Evolutionary conservation across 352 stramenopile species (phyloP), one percentile per base, ranked within the genome.

Genomic region (Globisporangium camurandrum): DNA sequence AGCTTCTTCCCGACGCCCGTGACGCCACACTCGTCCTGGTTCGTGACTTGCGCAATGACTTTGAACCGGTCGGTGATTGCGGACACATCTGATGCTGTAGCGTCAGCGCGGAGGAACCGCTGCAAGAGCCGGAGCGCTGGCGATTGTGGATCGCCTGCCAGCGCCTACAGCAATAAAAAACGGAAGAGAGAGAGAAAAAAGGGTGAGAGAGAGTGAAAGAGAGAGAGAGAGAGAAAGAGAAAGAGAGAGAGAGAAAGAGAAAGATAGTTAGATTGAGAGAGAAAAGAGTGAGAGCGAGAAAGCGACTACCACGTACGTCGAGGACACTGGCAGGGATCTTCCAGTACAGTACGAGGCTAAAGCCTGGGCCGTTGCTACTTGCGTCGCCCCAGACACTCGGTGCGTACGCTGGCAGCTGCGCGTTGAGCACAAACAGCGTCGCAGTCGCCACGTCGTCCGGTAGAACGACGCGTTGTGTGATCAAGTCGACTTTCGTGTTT

Each of bases 1-100:
- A 93, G 56, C 59, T 86, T 89, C 60, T 88, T 88, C 14, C 59
- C 66, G 64, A 90, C 77, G 19, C 81, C 81, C 4, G 74, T 80
- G 46, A 93, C 48, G 11, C 81, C 81, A 40, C 81, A 93, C 49
- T 93, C 78, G 54, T 90, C 74, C 42, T 89, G 72, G 51, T 93
- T 93, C 17, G 75, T 85, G 50, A 93, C 81, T 57, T 93, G 81
- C 0, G 76, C 78, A 49, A 93, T 93, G 30, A 90, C 76, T 43
- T 93, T 93, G 62, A 93, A 93, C 26, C 81, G 74, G 48, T 93
- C 81, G 3, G 79, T 88, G 37, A 93, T 43, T 8, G 68, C 71
- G 40, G 74, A 72, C n/a, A n/a, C n/a, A n/a, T n/a, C n/a, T n/a
- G n/a, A n/a, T n/a, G n/a, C n/a, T n/a, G n/a, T n/a, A n/a, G n/a